Conservation (phyloP, 2,329 filamentous ascomycete genomes). For the Penicillium psychrosexuale region DNA sequence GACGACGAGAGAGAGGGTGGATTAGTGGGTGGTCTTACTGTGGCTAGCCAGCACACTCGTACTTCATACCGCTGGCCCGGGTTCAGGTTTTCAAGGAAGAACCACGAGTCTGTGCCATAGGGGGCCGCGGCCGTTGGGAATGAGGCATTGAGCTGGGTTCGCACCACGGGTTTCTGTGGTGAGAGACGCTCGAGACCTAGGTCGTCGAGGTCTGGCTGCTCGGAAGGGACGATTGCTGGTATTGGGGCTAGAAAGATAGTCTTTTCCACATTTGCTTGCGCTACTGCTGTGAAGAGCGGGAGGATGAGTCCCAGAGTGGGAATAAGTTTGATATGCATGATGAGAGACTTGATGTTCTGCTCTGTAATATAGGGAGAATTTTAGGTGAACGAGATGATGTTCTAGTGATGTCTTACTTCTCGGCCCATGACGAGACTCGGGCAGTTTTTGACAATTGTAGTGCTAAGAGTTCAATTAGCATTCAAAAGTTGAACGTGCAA, state of each 20-base stretch:
- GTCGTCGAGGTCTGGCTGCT: conserved; percentile 56
- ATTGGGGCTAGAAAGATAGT: conserved; percentile 76
- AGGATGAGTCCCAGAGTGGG: conserved; percentile 15
- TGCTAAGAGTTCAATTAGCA: not conserved
- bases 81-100: conserved; percentile 68
- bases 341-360: not conserved
- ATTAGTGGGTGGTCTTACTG: conserved; percentile 55
- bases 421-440: not conserved
- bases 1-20: not conserved
- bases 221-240: conserved; percentile 54
- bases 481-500: not conserved
- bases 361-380: not conserved
- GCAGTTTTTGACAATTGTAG: not conserved
- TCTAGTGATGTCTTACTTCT: not conserved
- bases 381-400: not conserved
- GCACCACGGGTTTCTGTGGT: conserved; percentile 54
- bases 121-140: conserved; percentile 60
- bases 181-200: conserved; percentile 65
- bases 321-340: conserved; percentile 14
- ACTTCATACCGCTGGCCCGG: conserved; percentile 81
- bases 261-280: conserved; percentile 80
- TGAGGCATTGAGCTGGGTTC: conserved; percentile 62
- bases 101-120: conserved; percentile 69
- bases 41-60: conserved; percentile 89
- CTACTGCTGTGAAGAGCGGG: conserved; percentile 15